Evolutionary conservation across 1,284 basidiomycete genomes (phyloP), one percentile per base, ranked within the genome.

Genomic region (Boletus sp.): DNA sequence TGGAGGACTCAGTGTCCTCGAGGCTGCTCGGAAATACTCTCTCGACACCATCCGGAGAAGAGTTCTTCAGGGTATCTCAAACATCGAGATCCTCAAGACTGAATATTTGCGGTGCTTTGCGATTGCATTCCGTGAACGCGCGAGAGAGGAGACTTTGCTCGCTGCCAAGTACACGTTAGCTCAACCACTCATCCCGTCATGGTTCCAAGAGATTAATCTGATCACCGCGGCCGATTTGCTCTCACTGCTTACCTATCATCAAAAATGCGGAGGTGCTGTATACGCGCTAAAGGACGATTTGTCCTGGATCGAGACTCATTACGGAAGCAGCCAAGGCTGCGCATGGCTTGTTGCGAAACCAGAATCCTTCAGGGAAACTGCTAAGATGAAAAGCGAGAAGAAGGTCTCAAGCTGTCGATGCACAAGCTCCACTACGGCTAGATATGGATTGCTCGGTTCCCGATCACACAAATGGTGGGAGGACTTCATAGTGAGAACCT

Each of bases 401-500:
- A n/a, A n/a, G n/a, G n/a, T n/a, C n/a, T n/a, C n/a, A n/a, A n/a
- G n/a, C 26, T 27, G 26, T 13, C 10, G 9, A 27, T 27, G 26
- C 12, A 13, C 9, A 27, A 10, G 26, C 8, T 27, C 26, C 12
- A 27, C 10, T 13, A 27, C 12, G 12, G 26, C 38, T 1, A 25
- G 23, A 12, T 38, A 38, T 9, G 10, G 1, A n/a, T 4, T 38
- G 2, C 26, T 27, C 9, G 12, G 26, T 26, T 61, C 10, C 26
- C 10, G 9, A 10, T 7, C 52, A 12, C 35, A 32, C 12, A 29
- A 35, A 23, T 58, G 57, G 58, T 58, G 58, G 57, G 43, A 30
- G n/a, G 29, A 30, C n/a, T 30, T 30, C 14, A 30, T 30, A 14
- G n/a, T n/a, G 29, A 14, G 7, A 8, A n/a, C 29, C 5, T 30